These are phyloP conservation scores for Mercurialis annua DNA, from an alignment of 345 rosid genomes.

Conservation along the genomic window DNA sequence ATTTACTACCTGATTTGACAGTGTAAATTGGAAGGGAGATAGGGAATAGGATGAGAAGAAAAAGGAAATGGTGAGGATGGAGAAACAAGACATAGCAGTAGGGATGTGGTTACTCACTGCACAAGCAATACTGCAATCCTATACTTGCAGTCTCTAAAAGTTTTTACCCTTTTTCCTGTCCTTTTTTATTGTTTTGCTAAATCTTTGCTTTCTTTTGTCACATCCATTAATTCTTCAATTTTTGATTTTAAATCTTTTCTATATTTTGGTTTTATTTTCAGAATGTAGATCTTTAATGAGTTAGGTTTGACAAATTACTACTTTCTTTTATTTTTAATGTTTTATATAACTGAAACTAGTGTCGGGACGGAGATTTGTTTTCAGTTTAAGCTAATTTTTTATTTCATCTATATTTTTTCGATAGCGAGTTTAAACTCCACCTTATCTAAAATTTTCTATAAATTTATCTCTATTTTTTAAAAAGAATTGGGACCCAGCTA, in stretches of 20 bases:
- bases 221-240: background rate
- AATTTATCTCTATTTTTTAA: no score
- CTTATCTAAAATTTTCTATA: no score
- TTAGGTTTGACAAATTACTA: no score
- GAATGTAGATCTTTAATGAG: background rate
- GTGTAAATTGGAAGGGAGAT: background rate
- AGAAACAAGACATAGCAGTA: slow-evolving; percentile 13
- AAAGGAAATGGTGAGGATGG: slow-evolving; percentile 22
- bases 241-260: background rate
- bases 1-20: slow-evolving; percentile 1
- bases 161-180: background rate
- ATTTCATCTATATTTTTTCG: no score
- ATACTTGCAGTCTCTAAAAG: background rate
- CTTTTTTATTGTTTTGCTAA: no score
- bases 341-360: no score
- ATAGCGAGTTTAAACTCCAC: no score
- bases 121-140: slow-evolving; percentile 22
- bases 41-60: background rate
- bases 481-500: no score
- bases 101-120: slow-evolving; percentile 26
- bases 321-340: no score
- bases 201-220: background rate
- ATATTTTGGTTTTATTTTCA: background rate
- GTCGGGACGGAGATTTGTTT: no score
- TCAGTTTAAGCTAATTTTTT: no score